Conservation (phyloP, 441 rosid species). For the Populus trichocarpa region DNA sequence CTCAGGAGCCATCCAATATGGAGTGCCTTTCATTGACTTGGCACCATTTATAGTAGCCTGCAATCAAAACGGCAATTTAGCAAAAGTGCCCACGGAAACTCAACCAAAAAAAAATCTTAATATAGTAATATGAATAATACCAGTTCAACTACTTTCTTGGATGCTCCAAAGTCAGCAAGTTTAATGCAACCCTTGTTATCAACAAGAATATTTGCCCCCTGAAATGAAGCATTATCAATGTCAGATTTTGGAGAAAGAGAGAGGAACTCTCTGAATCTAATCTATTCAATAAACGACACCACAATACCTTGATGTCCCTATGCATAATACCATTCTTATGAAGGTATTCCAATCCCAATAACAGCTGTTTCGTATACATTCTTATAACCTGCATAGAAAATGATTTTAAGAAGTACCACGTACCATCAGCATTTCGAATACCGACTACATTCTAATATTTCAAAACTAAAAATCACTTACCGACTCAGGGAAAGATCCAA, state of each 20-base stretch:
- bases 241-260: conserved; percentile 3
- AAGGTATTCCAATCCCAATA: conserved; percentile 86
- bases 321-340: conserved; percentile 94
- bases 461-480: conserved; percentile 45
- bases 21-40: conserved; percentile 99
- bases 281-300: not conserved
- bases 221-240: conserved; percentile 10
- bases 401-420: conserved; percentile 11
- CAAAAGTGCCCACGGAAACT: not conserved
- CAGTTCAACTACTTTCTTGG: conserved; percentile 98
- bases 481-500: conserved; percentile 94
- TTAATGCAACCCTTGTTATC: conserved; percentile 98
- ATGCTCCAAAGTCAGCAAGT: conserved; percentile 99
- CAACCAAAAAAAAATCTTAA: not conserved
- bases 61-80: conserved; percentile 16
- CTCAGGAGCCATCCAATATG: conserved; percentile 99
- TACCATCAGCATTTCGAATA: conserved; percentile 8
- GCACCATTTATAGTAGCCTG: conserved; percentile 96
- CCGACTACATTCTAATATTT: not conserved
- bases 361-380: conserved; percentile 73
- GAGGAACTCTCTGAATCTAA: not conserved
- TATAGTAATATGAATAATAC: conserved; percentile 34
- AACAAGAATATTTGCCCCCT: conserved; percentile 98
- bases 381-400: conserved; percentile 60
- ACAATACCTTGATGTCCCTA: conserved; percentile 87